Conservation (phyloP, 2,329 filamentous ascomycete species). For the Byssochlamys sp. region DNA sequence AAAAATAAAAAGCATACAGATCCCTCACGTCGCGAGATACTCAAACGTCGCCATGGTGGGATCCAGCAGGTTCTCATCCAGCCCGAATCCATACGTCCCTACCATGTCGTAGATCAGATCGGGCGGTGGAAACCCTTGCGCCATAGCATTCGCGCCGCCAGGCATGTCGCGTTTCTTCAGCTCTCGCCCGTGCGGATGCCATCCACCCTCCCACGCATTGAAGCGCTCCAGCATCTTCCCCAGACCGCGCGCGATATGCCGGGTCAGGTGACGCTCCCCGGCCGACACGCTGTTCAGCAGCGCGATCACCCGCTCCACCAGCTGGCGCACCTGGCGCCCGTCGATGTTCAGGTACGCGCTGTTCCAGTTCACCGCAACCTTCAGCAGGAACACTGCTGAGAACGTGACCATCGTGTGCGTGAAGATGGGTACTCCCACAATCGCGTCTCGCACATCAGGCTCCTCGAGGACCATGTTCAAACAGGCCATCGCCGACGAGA, state of each 20-base stretch:
- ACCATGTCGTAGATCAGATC: slow-evolving; percentile 36
- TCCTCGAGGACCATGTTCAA: slow-evolving; percentile 41
- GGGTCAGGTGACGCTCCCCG: slow-evolving; percentile 33
- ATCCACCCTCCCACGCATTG: slow-evolving; percentile 29
- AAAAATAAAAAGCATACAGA: neutral
- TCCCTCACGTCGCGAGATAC: slow-evolving; percentile 23
- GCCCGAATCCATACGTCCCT: slow-evolving; percentile 34
- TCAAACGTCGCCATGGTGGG: slow-evolving; percentile 35
- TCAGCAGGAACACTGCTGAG: slow-evolving; percentile 37
- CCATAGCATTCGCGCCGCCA: slow-evolving; percentile 33
- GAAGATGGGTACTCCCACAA: slow-evolving; percentile 40
- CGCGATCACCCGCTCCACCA: slow-evolving; percentile 32
- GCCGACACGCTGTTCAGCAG: slow-evolving; percentile 32
- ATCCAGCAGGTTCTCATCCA: slow-evolving; percentile 34
- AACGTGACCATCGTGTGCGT: slow-evolving; percentile 40
- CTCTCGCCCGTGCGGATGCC: slow-evolving; percentile 11
- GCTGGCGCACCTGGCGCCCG: slow-evolving; percentile 26
- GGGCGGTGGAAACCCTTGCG: slow-evolving; percentile 31
- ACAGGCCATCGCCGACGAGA: slow-evolving; percentile 39
- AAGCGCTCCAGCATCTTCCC: slow-evolving; percentile 35
- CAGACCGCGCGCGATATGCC: slow-evolving; percentile 33
- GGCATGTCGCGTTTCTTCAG: slow-evolving; percentile 20
- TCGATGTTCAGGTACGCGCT: slow-evolving; percentile 33
- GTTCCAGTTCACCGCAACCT: slow-evolving; percentile 37
- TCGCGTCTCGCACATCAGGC: slow-evolving; percentile 38